Evolutionary conservation across 2,329 filamentous ascomycete genomes (phyloP).

Genomic region (Monosporascus sp.): DNA sequence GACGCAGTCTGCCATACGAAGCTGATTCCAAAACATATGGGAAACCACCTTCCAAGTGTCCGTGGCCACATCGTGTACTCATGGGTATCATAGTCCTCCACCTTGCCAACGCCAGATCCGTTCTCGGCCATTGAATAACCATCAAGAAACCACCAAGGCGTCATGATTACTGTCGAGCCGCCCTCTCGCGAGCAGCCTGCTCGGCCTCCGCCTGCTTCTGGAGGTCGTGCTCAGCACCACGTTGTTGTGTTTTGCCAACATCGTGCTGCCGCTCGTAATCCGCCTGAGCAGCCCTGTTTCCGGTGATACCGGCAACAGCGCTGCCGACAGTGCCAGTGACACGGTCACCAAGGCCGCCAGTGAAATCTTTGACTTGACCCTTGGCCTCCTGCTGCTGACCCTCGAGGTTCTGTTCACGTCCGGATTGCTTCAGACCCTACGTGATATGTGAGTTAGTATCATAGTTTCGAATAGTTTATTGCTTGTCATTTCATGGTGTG

Average conservation of each 20-base stretch:
- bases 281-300: slow-evolving; percentile 59
- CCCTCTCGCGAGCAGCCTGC: slow-evolving; percentile 12
- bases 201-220: slow-evolving; percentile 60
- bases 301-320: slow-evolving; percentile 66
- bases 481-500: not conserved
- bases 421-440: slow-evolving; percentile 63
- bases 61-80: slow-evolving; percentile 1
- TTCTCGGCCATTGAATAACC: not conserved
- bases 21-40: slow-evolving; percentile 1
- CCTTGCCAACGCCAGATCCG: not conserved
- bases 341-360: slow-evolving; percentile 61
- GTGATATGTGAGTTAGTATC: not conserved
- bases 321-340: slow-evolving; percentile 66
- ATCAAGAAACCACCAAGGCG: not conserved
- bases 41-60: not conserved
- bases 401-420: slow-evolving; percentile 70
- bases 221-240: slow-evolving; percentile 76
- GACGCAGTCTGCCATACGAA: slow-evolving; percentile 4
- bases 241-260: slow-evolving; percentile 75
- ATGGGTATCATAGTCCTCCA: slow-evolving; percentile 14
- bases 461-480: not conserved
- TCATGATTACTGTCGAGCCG: slow-evolving; percentile 13
- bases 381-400: slow-evolving; percentile 78
- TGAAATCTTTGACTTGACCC: slow-evolving; percentile 73
- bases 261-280: slow-evolving; percentile 69